These are phyloP conservation scores for Clitoria ternatea DNA, from an alignment of 306 rosid species.

Conservation along the genomic window DNA sequence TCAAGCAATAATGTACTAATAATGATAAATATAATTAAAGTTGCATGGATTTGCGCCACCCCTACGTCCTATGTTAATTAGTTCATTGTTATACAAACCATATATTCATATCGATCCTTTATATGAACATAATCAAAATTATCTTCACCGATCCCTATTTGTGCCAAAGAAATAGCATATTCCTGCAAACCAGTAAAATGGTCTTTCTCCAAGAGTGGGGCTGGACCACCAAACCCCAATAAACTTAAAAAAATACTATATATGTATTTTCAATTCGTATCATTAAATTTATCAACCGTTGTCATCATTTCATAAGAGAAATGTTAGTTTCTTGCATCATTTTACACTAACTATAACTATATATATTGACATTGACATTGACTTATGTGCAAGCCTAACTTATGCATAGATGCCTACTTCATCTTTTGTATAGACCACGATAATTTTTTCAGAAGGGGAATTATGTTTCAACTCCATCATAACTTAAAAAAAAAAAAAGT, in stretches of 20 bases:
- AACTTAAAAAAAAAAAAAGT: too few relatives aligned
- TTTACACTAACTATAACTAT: neutral
- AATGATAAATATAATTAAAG: neutral
- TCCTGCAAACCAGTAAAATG: slow-evolving; percentile 2
- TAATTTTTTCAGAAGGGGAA: too few relatives aligned
- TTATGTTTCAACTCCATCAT: too few relatives aligned
- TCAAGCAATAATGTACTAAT: slow-evolving; percentile 3
- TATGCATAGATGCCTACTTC: neutral
- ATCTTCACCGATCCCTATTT: slow-evolving; percentile 23
- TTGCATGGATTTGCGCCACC: neutral
- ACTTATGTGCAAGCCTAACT: neutral
- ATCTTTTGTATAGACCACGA: too few relatives aligned
- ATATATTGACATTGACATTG: neutral
- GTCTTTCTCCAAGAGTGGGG: slow-evolving; percentile 18
- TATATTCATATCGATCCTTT: neutral
- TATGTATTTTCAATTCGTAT: neutral
- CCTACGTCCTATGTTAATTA: neutral
- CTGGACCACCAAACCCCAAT: slow-evolving; percentile 21
- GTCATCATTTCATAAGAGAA: slow-evolving; percentile 16
- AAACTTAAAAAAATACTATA: neutral
- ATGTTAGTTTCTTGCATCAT: slow-evolving; percentile 7
- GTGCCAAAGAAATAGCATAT: slow-evolving; percentile 14
- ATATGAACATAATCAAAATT: slow-evolving; percentile 16
- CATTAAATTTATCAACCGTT: slow-evolving; percentile 4
- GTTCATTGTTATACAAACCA: neutral